These are phyloP conservation scores for Aspergillus hiratsukae DNA, from an alignment of 2,329 filamentous ascomycete species.

Conservation along the genomic window DNA sequence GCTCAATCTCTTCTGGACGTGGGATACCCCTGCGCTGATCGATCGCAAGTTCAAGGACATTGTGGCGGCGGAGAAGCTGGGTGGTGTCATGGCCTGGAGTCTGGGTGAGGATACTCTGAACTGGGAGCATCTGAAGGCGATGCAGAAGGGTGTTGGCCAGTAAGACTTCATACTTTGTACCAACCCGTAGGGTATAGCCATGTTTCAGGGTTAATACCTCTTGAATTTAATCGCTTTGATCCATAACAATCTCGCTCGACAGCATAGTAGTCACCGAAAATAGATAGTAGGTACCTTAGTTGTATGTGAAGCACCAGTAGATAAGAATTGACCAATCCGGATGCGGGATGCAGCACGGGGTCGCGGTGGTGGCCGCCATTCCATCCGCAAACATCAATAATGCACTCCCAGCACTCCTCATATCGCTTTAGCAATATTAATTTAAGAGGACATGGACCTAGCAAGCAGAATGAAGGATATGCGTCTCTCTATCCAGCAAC, in stretches of 20 bases:
- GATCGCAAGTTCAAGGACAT: conserved; percentile 58
- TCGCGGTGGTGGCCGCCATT: neutral
- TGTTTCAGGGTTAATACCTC: neutral
- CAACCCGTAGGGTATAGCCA: neutral
- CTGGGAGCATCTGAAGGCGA: conserved; percentile 43
- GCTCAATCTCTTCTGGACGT: conserved; percentile 66
- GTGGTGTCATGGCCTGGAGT: conserved; percentile 73
- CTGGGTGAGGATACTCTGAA: conserved; percentile 60
- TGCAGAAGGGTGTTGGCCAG: conserved; percentile 28
- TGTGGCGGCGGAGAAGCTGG: conserved; percentile 53
- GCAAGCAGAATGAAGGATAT: neutral
- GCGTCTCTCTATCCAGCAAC: neutral
- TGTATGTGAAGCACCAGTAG: too few relatives aligned
- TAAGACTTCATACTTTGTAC: neutral
- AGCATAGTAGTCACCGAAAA: too few relatives aligned
- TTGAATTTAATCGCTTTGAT: neutral
- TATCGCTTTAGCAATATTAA: neutral
- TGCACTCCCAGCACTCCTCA: too few relatives aligned
- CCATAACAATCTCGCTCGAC: too few relatives aligned
- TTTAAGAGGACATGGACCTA: neutral
- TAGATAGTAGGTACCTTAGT: too few relatives aligned
- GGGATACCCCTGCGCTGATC: conserved; percentile 62
- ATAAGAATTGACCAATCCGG: conserved; percentile 4
- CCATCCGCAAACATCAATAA: neutral
- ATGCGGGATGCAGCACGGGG: conserved; percentile 7